phyloP scores from a whole-genome alignment of 2,329 filamentous ascomycete species.

The Monilinia vaccinii-corymbosi region DNA sequence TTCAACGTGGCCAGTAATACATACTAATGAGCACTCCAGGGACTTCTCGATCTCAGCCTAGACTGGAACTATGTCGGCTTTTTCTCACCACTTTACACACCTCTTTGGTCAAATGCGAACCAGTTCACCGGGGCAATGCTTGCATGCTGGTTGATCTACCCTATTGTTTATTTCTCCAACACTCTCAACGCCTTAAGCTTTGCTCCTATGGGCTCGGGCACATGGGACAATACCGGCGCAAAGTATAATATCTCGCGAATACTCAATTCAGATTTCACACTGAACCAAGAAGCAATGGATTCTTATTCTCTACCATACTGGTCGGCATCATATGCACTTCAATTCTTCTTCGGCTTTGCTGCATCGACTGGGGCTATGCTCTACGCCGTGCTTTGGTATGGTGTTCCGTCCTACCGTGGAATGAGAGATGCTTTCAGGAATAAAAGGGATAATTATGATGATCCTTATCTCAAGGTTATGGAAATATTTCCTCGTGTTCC shows the following conservation, averaged over 20 bases:
- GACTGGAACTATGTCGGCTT: constrained; percentile 36
- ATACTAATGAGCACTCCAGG: constrained; percentile 6
- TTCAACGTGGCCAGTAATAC: background rate
- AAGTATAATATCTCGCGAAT: constrained; percentile 56
- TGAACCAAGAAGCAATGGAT: constrained; percentile 19
- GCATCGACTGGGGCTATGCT: constrained; percentile 36
- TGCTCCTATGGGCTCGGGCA: constrained; percentile 37
- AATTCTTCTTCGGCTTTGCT: constrained; percentile 37
- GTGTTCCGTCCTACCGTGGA: constrained; percentile 31
- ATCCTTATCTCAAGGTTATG: constrained; percentile 37
- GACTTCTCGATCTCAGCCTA: constrained; percentile 32
- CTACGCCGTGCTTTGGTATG: constrained; percentile 35
- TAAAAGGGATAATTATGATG: constrained; percentile 19
- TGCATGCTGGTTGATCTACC: constrained; percentile 29
- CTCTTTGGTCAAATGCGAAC: constrained; percentile 30
- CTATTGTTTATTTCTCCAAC: constrained; percentile 36
- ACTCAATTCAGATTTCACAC: constrained; percentile 37
- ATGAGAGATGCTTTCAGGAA: constrained; percentile 19
- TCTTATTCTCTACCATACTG: constrained; percentile 18
- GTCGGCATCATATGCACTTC: constrained; percentile 34
- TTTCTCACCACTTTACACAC: constrained; percentile 19
- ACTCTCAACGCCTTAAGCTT: constrained; percentile 34
- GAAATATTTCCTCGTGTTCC: constrained; percentile 43
- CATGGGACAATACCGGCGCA: constrained; percentile 54
- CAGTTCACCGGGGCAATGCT: constrained; percentile 27